These are phyloP conservation scores for Cudoniella acicularis DNA, from an alignment of 495 filamentous ascomycete species.

Conservation along the genomic window DNA sequence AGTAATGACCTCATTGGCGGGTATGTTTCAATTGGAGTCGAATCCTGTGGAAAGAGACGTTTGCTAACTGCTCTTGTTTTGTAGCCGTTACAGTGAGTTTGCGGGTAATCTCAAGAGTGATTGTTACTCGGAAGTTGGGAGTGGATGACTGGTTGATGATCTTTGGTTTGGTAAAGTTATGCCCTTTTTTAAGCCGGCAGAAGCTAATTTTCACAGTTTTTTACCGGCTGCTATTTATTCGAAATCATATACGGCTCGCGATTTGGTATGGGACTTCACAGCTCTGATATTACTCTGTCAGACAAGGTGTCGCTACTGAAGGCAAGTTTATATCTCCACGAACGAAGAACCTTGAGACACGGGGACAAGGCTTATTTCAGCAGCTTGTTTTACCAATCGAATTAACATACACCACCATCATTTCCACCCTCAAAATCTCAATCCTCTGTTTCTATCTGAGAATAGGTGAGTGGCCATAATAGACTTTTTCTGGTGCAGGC, in stretches of 20 bases:
- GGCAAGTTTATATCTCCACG: constrained; percentile 12
- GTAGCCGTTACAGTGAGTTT: constrained; percentile 29
- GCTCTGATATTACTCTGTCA: constrained; percentile 21
- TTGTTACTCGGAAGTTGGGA: constrained; percentile 28
- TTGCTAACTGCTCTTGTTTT: neutral
- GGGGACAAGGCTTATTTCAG: neutral
- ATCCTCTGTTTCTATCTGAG: constrained; percentile 47
- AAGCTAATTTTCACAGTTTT: constrained; percentile 23
- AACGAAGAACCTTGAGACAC: neutral
- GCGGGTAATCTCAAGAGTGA: constrained; percentile 27
- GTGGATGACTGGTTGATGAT: constrained; percentile 35
- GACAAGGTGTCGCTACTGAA: constrained; percentile 35
- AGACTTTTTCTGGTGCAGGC: constrained; percentile 32
- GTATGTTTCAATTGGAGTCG: neutral
- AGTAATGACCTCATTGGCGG: neutral
- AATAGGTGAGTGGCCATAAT: constrained; percentile 33
- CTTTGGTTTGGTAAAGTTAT: constrained; percentile 25
- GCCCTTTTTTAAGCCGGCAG: neutral
- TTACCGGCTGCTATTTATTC: constrained; percentile 33
- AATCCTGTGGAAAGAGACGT: neutral
- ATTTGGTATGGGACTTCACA: constrained; percentile 32
- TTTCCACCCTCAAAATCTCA: constrained; percentile 41
- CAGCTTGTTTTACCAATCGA: constrained; percentile 38
- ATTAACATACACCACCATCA: constrained; percentile 37
- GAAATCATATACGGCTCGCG: constrained; percentile 27